A percentile compares a stretch with the other conserved stretches of the same genome.
These are phyloP conservation scores for Pseudofabraea citricarpa DNA, from an alignment of 2,329 filamentous ascomycete genomes.

Conservation along the genomic window DNA sequence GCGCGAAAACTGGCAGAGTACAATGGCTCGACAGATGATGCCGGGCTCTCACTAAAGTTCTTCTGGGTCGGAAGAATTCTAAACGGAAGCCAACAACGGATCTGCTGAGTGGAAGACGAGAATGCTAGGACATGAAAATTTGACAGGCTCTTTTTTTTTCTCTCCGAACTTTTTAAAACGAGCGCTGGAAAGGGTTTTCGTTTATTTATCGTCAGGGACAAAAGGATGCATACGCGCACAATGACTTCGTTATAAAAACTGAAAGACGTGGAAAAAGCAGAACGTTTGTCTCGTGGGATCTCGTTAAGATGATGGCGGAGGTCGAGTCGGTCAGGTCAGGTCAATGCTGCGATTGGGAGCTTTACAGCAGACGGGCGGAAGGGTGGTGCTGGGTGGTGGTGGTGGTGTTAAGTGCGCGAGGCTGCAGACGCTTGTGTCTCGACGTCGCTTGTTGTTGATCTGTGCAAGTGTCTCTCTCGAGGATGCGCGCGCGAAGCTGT, in stretches of 20 bases:
- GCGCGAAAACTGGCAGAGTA: not conserved
- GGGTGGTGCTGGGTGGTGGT: too few species aligned
- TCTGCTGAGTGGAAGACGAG: conserved; percentile 9
- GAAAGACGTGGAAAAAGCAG: conserved; percentile 23
- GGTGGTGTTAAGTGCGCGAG: conserved; percentile 21
- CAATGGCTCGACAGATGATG: not conserved
- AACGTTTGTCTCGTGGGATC: conserved; percentile 38
- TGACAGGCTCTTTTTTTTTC: conserved; percentile 5
- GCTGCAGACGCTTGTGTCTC: conserved; percentile 31
- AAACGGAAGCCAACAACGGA: conserved; percentile 3
- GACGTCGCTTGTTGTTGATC: conserved; percentile 26
- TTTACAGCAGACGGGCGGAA: conserved; percentile 27
- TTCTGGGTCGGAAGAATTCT: conserved; percentile 2
- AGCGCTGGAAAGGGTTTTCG: conserved; percentile 18
- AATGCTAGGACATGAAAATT: conserved; percentile 14
- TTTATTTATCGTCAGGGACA: conserved; percentile 22
- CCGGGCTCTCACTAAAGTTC: conserved; percentile 1
- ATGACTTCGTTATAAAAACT: conserved; percentile 21
- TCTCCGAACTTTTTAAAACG: conserved; percentile 16
- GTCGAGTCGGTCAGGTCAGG: conserved; percentile 25
- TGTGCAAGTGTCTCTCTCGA: conserved; percentile 23
- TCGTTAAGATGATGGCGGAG: conserved; percentile 32
- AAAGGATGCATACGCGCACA: conserved; percentile 22
- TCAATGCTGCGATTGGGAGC: conserved; percentile 27
- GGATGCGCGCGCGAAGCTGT: conserved; percentile 18